These are phyloP conservation scores for Moesziomyces sp. DNA, from an alignment of 1,284 basidiomycete species.

Conservation along the genomic window DNA sequence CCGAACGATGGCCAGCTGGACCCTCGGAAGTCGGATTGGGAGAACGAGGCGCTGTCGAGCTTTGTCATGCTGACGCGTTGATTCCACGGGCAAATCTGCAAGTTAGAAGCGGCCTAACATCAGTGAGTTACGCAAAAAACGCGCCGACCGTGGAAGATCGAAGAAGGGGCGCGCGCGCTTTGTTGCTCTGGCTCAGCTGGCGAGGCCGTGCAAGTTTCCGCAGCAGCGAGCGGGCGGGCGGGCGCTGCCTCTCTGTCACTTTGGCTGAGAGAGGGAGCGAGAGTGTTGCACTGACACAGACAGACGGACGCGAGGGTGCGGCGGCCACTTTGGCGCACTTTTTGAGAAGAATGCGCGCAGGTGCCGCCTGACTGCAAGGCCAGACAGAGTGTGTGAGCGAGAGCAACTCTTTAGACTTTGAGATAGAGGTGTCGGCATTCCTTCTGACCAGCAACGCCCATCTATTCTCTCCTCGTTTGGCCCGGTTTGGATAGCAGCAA, in stretches of 20 bases:
- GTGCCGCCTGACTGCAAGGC: background rate
- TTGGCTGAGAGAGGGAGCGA: conserved; percentile 12
- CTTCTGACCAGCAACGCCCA: conserved; percentile 2
- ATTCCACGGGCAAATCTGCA: no score
- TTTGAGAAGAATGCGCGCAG: conserved; percentile 14
- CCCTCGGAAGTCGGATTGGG: no score
- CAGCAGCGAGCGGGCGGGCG: no score
- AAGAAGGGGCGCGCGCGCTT: conserved; percentile 33
- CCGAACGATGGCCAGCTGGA: no score
- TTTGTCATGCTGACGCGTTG: conserved; percentile 12
- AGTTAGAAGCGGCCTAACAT: conserved; percentile 9
- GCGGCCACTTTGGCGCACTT: conserved; percentile 1
- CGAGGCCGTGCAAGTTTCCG: conserved; percentile 1
- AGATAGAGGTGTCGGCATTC: background rate
- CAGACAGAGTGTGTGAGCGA: conserved; percentile 6
- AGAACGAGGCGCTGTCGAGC: no score
- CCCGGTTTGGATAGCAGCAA: conserved; percentile 5
- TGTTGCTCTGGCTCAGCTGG: conserved; percentile 19
- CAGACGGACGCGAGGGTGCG: no score
- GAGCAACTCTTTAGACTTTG: conserved; percentile 2
- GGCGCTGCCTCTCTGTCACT: conserved; percentile 13
- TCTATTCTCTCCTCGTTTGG: conserved; percentile 5
- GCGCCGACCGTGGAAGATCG: conserved; percentile 30
- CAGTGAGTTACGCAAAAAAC: no score
- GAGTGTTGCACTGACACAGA: background rate